Conservation (phyloP, 2,329 filamentous ascomycete species). For the Ophiostoma triangulosporum region DNA sequence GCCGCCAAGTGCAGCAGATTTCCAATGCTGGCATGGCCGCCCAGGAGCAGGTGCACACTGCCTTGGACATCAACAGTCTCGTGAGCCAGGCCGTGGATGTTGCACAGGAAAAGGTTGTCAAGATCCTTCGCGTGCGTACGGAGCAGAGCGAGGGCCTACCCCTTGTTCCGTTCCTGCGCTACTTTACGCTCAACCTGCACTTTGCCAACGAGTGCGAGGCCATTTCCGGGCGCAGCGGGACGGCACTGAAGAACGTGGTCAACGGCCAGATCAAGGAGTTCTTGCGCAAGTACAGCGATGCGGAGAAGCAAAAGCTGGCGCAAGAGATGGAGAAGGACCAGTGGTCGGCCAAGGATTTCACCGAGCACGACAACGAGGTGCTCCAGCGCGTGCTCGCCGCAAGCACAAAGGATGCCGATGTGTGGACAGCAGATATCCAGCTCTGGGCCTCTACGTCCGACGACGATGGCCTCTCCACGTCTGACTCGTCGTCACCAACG, state of each 20-base stretch:
- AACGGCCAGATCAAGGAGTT: constrained; percentile 75
- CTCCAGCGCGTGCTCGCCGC: constrained; percentile 53
- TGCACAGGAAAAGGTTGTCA: constrained; percentile 63
- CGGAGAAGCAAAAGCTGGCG: constrained; percentile 60
- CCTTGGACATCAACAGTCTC: constrained; percentile 63
- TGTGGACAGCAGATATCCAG: constrained; percentile 49
- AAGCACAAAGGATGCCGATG: constrained; percentile 55
- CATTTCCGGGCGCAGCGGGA: constrained; percentile 65
- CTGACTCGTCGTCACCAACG: too few species aligned
- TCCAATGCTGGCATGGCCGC: constrained; percentile 31
- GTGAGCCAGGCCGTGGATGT: constrained; percentile 70
- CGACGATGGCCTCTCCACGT: too few species aligned
- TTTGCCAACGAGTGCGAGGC: constrained; percentile 82
- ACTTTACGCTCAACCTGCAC: constrained; percentile 68
- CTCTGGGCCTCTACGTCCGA: constrained; percentile 39
- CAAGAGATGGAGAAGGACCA: constrained; percentile 68
- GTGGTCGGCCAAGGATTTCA: constrained; percentile 68
- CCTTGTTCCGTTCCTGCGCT: constrained; percentile 59
- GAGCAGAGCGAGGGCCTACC: constrained; percentile 59
- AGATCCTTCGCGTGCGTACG: constrained; percentile 61
- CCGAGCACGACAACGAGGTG: constrained; percentile 43
- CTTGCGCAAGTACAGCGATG: constrained; percentile 55
- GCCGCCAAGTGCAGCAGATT: constrained; percentile 19
- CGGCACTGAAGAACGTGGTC: constrained; percentile 62
- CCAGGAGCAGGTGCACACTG: constrained; percentile 64